Base-by-base conservation (phyloP, 345 rosid species). In the Lumnitzera littorea region DNA sequence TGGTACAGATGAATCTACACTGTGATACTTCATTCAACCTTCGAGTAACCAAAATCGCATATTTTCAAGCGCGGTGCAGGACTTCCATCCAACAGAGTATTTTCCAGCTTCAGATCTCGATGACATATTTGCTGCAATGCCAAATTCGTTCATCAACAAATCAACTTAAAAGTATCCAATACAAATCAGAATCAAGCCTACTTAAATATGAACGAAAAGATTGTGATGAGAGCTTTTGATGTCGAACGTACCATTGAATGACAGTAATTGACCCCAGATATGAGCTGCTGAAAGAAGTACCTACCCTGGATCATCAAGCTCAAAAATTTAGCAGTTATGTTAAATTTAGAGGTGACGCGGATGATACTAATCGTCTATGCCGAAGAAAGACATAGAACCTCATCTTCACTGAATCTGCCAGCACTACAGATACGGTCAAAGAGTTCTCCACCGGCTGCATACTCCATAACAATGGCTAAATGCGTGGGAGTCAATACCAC, bases 401-500 rank as follows among this genome's bases (percentile, higher is more conserved):
- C 96, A 58, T 85, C 94, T 81, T 91, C 97, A 72, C 96, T 82
- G 87, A 91, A 91, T 82, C 95, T 77, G 63, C 97, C 92, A 53
- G 91, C 94, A 70, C 57, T 86, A 72, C 94, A 91, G 71, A 88
- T 91, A 55, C 94, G 72, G 53, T 86, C 92, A 70, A 91, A 91
- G 62, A 91, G 91, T 74, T 91, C 97, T 57, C 97, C 97, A 4
- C 96, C 96, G 48, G 91, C 86, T 20, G 97, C 97, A 74, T 88
- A 85, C 74, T 91, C 97, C 96, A 88, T 91, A 24, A 85, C 91
- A 65, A 91, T 91, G 0, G 85, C 96, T 65, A 88, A 78, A 84
- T 91, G 97, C 11, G 97, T 85, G 23, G 91, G 85, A 9, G 94
- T 88, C 79, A 91, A 61, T 67, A 84, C 85, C 63, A 91, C 88